Evolutionary conservation across 306 rosid species (phyloP), one percentile per base, ranked within the genome.

Genomic region (Cercis canadensis): DNA sequence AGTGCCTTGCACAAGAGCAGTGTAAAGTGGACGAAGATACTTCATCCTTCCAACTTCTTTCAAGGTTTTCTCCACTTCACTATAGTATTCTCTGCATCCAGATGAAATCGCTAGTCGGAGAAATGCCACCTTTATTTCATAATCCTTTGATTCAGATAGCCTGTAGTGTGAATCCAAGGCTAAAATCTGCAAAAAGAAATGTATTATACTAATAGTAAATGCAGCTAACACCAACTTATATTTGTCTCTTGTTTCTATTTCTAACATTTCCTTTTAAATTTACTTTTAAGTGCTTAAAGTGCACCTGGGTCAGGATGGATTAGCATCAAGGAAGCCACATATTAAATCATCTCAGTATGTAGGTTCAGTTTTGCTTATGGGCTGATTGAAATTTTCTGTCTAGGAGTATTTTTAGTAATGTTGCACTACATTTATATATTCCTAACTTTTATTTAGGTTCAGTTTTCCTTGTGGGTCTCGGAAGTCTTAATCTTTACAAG

Each of bases 101-200:
- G 83, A 72, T 15, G 83, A 71, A 73, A 89, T 76, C 0, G 95
- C 98, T 47, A 68, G 80, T 47, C 81, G 88, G 33, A 94, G 87
- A 80, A 89, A 94, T 29, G 95, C 87, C 73, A 90, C 98, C 82
- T 87, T 94, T 64, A 94, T 81, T 47, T 94, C 97, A 0, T 94
- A 90, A 73, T 94, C 86, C 65, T 86, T 89, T 6, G 98, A 90
- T 79, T 86, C 91, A 0, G 98, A 83, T 45, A 94, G 82, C 61
- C 78, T 79, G 79, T 81, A 91, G 67, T 90, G 96, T 0, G 84
- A 73, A 76, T 94, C 92, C 79, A 94, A 76, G 4, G 82, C 88
- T 29, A 61, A 8, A 24, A 94, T 51, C 99, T 94, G 88, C 87
- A 75, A 57, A 64, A 55, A 53, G 29, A 24, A 24, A 68, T 21